Evolutionary conservation across 495 filamentous ascomycete species (phyloP), one percentile per base, ranked within the genome.

Genomic region (Massariosphaeria phaeospora): DNA sequence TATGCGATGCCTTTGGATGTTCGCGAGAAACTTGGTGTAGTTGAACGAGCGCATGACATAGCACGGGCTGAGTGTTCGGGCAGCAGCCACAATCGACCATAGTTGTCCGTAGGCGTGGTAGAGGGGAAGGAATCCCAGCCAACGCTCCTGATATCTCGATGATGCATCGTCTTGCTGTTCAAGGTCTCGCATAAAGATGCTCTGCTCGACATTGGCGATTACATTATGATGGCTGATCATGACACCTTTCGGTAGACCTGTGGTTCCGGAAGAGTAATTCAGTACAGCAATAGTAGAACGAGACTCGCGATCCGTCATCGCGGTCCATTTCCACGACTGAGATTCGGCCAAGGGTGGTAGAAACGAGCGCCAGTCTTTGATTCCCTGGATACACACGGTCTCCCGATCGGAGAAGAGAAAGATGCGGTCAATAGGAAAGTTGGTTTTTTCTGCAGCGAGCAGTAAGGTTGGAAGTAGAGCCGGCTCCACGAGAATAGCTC

Each of bases 321-420:
- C 70, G 55, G 17, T 66, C 77, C 77, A 80, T n/a, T 59, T 66
- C 63, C 75, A 80, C 12, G 56, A 62, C 13, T 59, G 60, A n/a
- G 72, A 73, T 54, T 80, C 75, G 21, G 69, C 59, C 2, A 52
- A 40, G 0, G 72, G 67, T 0, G 68, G 74, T 0, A 81, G 51
- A 43, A 82, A 64, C 6, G 72, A 63, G 5, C 73, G 68, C 78
- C 78, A 81, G 52, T 82, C 63, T 49, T 64, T 62, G 48, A 82
- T 25, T 61, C 76, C 62, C 48, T 68, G 34, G 9, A 48, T 34
- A 8, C 52, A 18, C 7, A 42, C 18, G 15, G 53, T 59, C n/a
- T 62, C 38, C 2, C 62, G 58, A 55, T 75, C 76, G 38, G 72
- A 73, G 62, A 81, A 82, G 18, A 78, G 70, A 57, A 73, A 81